Conservation (phyloP, 345 rosid genomes). For the Barbarea vulgaris region DNA sequence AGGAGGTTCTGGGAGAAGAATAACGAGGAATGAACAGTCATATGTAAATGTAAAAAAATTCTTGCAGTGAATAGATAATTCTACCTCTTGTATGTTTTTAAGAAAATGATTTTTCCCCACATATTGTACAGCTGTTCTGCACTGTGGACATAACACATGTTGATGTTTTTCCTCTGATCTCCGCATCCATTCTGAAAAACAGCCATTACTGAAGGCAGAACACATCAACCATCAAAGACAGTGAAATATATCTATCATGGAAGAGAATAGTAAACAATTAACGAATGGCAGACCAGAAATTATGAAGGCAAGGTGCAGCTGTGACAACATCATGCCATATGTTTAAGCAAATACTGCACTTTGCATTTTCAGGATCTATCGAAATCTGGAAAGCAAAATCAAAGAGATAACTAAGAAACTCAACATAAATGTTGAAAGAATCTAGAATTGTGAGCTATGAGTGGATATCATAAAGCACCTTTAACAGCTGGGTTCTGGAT, state of each 20-base stretch:
- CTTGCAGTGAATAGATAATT: neutral
- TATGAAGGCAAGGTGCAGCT: conserved; percentile 94
- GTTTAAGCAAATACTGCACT: conserved; percentile 91
- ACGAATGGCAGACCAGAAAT: conserved; percentile 66
- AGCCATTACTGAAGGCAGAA: conserved; percentile 74
- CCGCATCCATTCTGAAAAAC: conserved; percentile 95
- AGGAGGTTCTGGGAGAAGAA: too few relatives aligned
- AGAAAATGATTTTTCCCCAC: conserved; percentile 89
- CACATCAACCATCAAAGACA: conserved; percentile 27
- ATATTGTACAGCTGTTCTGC: conserved; percentile 81
- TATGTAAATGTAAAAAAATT: conserved; percentile 18
- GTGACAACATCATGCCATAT: conserved; percentile 95
- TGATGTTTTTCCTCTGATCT: conserved; percentile 70
- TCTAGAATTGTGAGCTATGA: neutral
- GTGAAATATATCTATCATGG: conserved; percentile 7
- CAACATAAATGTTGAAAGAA: neutral
- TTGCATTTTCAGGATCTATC: conserved; percentile 73
- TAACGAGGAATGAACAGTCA: neutral
- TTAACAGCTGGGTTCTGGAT: conserved; percentile 46
- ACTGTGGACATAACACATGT: conserved; percentile 82
- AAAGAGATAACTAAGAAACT: conserved; percentile 10
- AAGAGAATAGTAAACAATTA: neutral
- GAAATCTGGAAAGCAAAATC: conserved; percentile 53
- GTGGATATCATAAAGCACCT: conserved; percentile 46
- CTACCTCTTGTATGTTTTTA: conserved; percentile 76